A percentile compares a stretch with the other conserved stretches of the same genome.
These are phyloP conservation scores for Chrysoporthe puriensis DNA, from an alignment of 2,329 filamentous ascomycete species.

Conservation along the genomic window DNA sequence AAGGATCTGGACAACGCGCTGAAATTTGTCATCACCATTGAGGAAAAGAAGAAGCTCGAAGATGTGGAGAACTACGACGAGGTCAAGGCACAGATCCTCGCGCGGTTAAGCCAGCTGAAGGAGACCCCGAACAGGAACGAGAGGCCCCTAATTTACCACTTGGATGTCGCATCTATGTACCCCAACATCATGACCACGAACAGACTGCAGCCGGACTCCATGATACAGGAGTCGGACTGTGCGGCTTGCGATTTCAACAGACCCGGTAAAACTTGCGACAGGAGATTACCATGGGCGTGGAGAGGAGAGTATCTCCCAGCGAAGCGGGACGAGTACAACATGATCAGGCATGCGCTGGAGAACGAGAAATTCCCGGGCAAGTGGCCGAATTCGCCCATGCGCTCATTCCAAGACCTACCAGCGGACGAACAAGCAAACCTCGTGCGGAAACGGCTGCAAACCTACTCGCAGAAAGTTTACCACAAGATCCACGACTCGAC, in stretches of 20 bases:
- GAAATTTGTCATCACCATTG: conserved; percentile 82
- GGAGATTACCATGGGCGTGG: conserved; percentile 95
- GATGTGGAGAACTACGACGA: conserved; percentile 83
- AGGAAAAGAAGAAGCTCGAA: conserved; percentile 80
- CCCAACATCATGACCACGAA: conserved; percentile 99
- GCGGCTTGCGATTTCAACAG: conserved; percentile 98
- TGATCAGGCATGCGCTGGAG: conserved; percentile 90
- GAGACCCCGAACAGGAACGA: conserved; percentile 83
- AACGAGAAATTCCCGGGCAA: conserved; percentile 91
- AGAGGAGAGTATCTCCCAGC: conserved; percentile 95
- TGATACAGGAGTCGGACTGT: conserved; percentile 95
- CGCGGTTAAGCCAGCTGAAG: conserved; percentile 72
- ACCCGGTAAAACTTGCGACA: conserved; percentile 95
- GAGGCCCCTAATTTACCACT: conserved; percentile 90
- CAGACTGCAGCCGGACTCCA: conserved; percentile 95
- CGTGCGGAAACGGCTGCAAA: conserved; percentile 83
- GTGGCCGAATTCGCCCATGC: conserved; percentile 67
- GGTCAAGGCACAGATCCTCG: conserved; percentile 80
- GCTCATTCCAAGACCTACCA: conserved; percentile 80
- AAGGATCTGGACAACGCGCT: conserved; percentile 85
- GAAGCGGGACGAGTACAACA: conserved; percentile 98
- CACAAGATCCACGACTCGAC: conserved; percentile 98
- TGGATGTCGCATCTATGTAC: conserved; percentile 99
- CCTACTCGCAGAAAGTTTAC: conserved; percentile 98
- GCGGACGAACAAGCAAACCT: conserved; percentile 80